Conservation (phyloP, 306 rosid genomes). For the Coriaria nepalensis region DNA sequence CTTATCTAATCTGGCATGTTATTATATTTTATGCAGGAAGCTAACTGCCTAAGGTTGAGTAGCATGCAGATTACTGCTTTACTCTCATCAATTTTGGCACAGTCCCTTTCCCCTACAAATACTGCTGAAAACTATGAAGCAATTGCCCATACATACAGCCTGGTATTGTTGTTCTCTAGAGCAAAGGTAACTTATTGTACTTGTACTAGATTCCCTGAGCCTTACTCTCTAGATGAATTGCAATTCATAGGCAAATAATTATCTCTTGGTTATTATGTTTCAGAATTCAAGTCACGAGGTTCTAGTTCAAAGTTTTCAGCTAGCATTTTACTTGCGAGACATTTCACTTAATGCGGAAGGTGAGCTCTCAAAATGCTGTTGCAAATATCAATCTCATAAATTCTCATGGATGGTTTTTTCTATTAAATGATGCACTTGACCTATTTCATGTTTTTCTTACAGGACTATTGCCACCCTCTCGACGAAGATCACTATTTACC, state of each 20-base stretch:
- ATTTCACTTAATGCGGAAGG: slow-evolving; percentile 61
- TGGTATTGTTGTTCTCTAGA: slow-evolving; percentile 63
- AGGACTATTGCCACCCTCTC: slow-evolving; percentile 80
- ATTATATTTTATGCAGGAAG: slow-evolving; percentile 28
- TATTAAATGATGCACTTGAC: slow-evolving; percentile 7
- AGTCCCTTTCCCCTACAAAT: slow-evolving; percentile 61
- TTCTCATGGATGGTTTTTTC: slow-evolving; percentile 3
- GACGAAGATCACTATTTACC: slow-evolving; percentile 67
- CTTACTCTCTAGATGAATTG: slow-evolving; percentile 4
- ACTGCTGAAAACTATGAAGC: slow-evolving; percentile 87
- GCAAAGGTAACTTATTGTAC: slow-evolving; percentile 46
- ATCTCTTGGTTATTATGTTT: slow-evolving; percentile 11
- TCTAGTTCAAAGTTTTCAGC: slow-evolving; percentile 71
- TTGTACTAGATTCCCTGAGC: neutral
- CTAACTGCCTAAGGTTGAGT: slow-evolving; percentile 46
- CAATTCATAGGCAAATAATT: neutral
- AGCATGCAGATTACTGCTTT: slow-evolving; percentile 61
- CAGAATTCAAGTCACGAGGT: slow-evolving; percentile 77
- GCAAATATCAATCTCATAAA: slow-evolving; percentile 1
- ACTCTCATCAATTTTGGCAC: slow-evolving; percentile 77
- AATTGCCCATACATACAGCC: slow-evolving; percentile 68
- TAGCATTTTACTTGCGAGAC: slow-evolving; percentile 70
- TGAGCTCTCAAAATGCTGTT: slow-evolving; percentile 20
- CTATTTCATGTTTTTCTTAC: slow-evolving; percentile 19
- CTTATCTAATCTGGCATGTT: neutral